Evolutionary conservation across 257 asterid species (phyloP), one percentile per base, ranked within the genome.

Genomic region (Ballota nigra): DNA sequence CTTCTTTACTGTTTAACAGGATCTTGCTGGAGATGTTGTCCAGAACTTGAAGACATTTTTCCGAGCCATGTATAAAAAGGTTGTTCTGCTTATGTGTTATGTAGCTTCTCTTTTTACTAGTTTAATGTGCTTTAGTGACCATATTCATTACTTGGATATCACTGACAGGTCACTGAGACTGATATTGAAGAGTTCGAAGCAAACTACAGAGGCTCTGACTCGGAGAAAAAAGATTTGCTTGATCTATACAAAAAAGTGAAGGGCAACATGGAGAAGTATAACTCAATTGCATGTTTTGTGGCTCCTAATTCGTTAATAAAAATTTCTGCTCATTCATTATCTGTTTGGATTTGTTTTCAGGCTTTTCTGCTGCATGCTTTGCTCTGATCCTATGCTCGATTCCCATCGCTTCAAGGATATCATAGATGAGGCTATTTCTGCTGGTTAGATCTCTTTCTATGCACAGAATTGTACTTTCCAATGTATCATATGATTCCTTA

Each of bases 121-220:
- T 51, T 55, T 43, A 62, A 47, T 45, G 24, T 24, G 22, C 38
- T 31, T 16, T 47, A 34, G 55, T 68, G 71, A 68, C 28, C 53
- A 53, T 74, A 51, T 28, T n/a, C 29, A 55, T 36, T 41, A 26
- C 59, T 41, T 71, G 51, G 33, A 68, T 36, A 6, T 66, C 75
- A 61, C 61, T 66, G 71, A 26, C 83, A 93, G 98, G 84, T 93
- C 78, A 79, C 90, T 2, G 96, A 86, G 83, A 88, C 91, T 61
- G 99, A 95, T 79, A 88, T 95, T 75, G 97, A 95, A 77, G 92
- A 88, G 89, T 92, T 89, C 79, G 91, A 88, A 80, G 96, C 93
- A 71, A 83, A 79, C 79, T 95, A 95, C 83, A 86, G 99, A 83
- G 98, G 98, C 58, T 89, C 98, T 8, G 91, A 86, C 38, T 67